Evolutionary conservation across 2,329 filamentous ascomycete genomes (phyloP), one percentile per base, ranked within the genome.

Genomic region (Cladobotryum protrusum): DNA sequence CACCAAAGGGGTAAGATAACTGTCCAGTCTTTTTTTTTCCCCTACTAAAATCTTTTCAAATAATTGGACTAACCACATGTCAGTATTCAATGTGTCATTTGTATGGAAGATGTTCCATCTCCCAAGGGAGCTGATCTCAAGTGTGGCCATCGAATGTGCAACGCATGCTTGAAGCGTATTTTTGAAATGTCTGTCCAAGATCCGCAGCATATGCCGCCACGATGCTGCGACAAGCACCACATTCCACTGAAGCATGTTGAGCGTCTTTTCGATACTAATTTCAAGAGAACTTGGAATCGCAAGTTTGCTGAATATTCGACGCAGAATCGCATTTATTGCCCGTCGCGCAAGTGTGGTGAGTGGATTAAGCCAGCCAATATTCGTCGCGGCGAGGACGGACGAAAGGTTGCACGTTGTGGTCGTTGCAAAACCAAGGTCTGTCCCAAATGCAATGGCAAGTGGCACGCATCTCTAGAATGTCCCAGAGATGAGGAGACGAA

Each of bases 121-220:
- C 74, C 74, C 52, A 83, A 81, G 65, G 79, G 85, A 33, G 83
- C 83, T 35, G 87, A 84, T 64, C 78, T 95, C 34, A 78, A 81
- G 57, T 95, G 90, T 63, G 82, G 82, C 3, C 89, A 95, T 66
- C 80, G 82, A 54, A 90, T 92, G 85, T 95, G 90, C 67, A 76
- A 86, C 56, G 65, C 76, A 7, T 95, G 90, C 65, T 72, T 96
- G 37, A 85, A 82, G 65, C 80, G 82, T 45, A 77, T 82, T 50
- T 95, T 95, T 68, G 81, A 77, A 48, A 75, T 89, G 53, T 93
- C 89, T 11, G 74, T 91, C 54, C 83, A 77, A 39, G 87, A 95
- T 63, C 83, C 87, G 1, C 78, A 83, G 53, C 83, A 89, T 57
- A 95, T 95, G 88, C 89, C 90, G 15, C 90, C 90, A 0, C 80